Conservation (phyloP, 495 filamentous ascomycete genomes). For the Neurospora sp. region DNA sequence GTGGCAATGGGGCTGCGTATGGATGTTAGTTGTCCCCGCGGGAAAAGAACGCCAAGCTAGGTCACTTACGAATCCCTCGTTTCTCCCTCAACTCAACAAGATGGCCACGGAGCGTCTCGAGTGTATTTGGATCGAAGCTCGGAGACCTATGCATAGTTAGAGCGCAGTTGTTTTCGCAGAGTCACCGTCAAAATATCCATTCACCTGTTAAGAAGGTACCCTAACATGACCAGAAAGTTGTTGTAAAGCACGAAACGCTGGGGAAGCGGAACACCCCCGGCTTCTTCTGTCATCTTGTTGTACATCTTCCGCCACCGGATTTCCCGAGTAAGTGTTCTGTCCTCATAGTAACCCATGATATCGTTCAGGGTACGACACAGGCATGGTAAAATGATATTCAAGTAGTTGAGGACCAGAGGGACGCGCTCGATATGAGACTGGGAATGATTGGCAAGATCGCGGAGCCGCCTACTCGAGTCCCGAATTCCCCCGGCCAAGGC, state of each 20-base stretch:
- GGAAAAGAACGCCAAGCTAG: not conserved
- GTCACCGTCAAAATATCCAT: not conserved
- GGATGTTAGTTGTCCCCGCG: not conserved
- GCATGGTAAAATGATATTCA: conserved; percentile 42
- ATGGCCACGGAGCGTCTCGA: conserved; percentile 36
- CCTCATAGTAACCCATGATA: conserved; percentile 40
- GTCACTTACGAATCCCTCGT: conserved; percentile 32
- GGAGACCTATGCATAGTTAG: conserved; percentile 32
- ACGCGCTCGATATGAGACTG: conserved; percentile 38
- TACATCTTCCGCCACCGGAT: conserved; percentile 45
- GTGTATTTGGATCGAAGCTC: conserved; percentile 40
- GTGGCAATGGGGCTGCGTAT: conserved; percentile 17
- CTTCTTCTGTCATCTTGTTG: conserved; percentile 40
- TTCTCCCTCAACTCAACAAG: conserved; percentile 37
- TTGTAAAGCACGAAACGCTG: conserved; percentile 45
- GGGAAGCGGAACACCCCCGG: conserved; percentile 35
- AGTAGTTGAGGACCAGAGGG: conserved; percentile 38
- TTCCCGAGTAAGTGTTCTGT: conserved; percentile 33
- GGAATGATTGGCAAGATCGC: conserved; percentile 41
- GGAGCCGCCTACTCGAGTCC: conserved; percentile 32
- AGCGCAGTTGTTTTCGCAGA: not conserved
- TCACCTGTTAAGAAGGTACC: conserved; percentile 40
- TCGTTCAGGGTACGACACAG: conserved; percentile 38
- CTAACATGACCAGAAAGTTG: conserved; percentile 37
- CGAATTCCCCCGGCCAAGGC: conserved; percentile 33